These are phyloP conservation scores for Trifolium repens DNA, from an alignment of 306 rosid genomes.

Conservation along the genomic window DNA sequence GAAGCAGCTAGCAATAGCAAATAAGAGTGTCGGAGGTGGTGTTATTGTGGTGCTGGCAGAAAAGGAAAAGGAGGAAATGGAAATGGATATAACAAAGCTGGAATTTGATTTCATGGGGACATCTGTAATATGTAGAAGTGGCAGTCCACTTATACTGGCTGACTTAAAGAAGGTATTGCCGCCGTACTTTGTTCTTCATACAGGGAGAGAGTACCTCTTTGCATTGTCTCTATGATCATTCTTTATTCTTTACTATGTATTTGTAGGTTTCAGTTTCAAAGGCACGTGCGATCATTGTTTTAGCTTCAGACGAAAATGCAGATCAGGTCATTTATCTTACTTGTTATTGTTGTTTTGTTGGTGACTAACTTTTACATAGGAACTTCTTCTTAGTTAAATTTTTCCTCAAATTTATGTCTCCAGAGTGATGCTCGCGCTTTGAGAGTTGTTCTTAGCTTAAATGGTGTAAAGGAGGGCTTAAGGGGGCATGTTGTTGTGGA, in stretches of 20 bases:
- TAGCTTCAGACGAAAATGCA: constrained; percentile 94
- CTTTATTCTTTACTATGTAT: constrained; percentile 7
- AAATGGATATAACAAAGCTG: constrained; percentile 90
- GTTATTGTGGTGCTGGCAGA: constrained; percentile 97
- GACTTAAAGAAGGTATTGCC: constrained; percentile 85
- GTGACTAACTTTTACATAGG: constrained; percentile 15
- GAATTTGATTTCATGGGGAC: constrained; percentile 98
- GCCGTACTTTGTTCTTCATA: constrained; percentile 34
- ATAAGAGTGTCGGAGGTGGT: constrained; percentile 93
- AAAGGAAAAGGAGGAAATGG: constrained; percentile 99
- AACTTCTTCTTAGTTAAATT: constrained; percentile 35
- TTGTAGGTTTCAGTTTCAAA: constrained; percentile 93
- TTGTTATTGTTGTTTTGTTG: constrained; percentile 38
- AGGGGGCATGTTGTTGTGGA: constrained; percentile 94
- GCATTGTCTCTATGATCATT: constrained; percentile 10
- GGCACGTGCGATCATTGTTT: constrained; percentile 96
- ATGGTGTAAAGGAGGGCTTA: constrained; percentile 92
- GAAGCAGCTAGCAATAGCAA: constrained; percentile 96
- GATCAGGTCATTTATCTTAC: constrained; percentile 73
- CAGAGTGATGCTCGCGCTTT: constrained; percentile 98
- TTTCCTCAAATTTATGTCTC: constrained; percentile 40
- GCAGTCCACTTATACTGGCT: constrained; percentile 96
- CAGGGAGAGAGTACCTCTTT: constrained; percentile 14
- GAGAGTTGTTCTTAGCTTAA: constrained; percentile 96
- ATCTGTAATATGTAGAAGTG: constrained; percentile 95